Conservation (phyloP, 768 basidiomycete species). For the Gymnopilus dilepis region DNA sequence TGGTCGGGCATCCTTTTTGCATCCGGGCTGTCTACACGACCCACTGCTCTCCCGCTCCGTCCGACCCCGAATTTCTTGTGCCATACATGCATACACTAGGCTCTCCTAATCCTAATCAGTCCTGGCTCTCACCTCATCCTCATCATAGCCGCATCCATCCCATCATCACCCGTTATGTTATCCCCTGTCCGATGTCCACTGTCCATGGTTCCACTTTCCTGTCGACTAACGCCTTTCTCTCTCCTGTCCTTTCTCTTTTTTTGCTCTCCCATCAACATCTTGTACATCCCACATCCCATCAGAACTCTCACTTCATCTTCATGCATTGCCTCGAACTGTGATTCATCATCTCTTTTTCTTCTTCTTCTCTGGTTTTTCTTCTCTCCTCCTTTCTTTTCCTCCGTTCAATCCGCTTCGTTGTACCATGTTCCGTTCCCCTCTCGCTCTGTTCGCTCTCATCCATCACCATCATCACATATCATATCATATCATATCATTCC, state of each 20-base stretch:
- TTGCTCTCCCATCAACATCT: constrained; percentile 8
- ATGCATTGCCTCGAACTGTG: constrained; percentile 5
- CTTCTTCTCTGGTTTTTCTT: too few species aligned
- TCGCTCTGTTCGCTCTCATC: neutral
- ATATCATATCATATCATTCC: neutral
- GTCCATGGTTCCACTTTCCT: neutral
- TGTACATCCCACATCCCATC: constrained; percentile 11
- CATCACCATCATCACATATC: constrained; percentile 4
- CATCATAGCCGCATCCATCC: neutral
- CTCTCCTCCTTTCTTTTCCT: neutral
- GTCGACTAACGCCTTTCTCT: neutral
- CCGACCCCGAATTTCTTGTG: neutral
- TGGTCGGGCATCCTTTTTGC: neutral
- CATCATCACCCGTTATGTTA: too few species aligned
- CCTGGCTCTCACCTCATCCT: too few species aligned
- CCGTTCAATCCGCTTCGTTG: constrained; percentile 2
- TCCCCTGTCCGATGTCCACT: too few species aligned
- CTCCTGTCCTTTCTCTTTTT: neutral
- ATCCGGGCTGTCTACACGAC: neutral
- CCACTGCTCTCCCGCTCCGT: neutral
- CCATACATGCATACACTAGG: neutral
- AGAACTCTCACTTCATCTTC: neutral
- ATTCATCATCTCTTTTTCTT: constrained; percentile 1
- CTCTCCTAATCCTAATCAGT: constrained; percentile 7
- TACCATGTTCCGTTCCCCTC: constrained; percentile 4